Evolutionary conservation across 1,139 yeast species (phyloP), one percentile per base, ranked within the genome.

Genomic region (Suhomyces panamericanus): DNA sequence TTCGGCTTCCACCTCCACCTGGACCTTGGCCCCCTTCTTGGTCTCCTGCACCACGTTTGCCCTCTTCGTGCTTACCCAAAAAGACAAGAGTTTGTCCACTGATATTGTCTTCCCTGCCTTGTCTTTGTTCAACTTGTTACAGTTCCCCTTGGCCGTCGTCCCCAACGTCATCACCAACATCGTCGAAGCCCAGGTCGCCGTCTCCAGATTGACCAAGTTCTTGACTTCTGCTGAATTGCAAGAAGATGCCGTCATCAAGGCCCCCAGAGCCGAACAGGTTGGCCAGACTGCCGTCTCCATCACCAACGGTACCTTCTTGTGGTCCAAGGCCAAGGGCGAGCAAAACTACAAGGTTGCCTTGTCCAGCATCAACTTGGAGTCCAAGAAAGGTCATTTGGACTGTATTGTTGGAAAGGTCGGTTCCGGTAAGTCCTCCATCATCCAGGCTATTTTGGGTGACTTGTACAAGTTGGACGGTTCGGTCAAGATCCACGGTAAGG

Each of bases 401-500:
- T 93, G 98, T 73, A 77, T 93, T 55, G 93, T 93, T 42, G 98
- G 99, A 43, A 83, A 81, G 54, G 98, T 93, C 46, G 99, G 98
- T 29, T 74, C 87, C 36, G 99, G 99, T 51, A 93, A 93, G 62
- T 86, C 96, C 12, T 88, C 96, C 0, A 67, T 93, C 39, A 74
- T 93, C 53, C 95, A 88, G 64, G 82, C 95, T 16, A 71, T 90
- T 33, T 70, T 93, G 35, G 99, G 98, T 54, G 96, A 91, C 57
- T 74, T 91, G 51, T 84, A 87, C 65, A 86, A 87, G 64, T 75
- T 85, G 26, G 80, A 80, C 43, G 99, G 99, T 44, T 69, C 76
- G 32, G 95, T 88, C 3, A 72, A 72, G 30, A 77, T 87, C 28
- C 85, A 80, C 57, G 99, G 99, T 42, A 76, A 51, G 15, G 38